A percentile compares a stretch with the other conserved stretches of the same genome.
These are phyloP conservation scores for Cyclotella baltica DNA, from an alignment of 108 stramenopile genomes.

Conservation along the genomic window DNA sequence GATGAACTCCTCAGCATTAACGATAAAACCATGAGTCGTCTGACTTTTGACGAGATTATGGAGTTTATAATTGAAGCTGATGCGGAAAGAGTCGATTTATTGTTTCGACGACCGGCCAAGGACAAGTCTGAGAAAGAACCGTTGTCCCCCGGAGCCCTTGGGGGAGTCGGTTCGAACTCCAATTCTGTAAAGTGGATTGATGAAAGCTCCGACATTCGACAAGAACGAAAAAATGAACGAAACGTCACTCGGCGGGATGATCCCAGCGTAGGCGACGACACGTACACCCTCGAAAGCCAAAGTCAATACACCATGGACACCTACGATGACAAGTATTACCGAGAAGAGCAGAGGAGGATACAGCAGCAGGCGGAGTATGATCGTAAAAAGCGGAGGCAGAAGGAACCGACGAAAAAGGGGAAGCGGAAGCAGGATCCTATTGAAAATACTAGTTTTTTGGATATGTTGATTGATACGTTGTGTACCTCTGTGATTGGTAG, in stretches of 20 bases:
- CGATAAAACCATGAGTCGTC: slow-evolving; percentile 84
- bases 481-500: slow-evolving; percentile 77
- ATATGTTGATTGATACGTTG: slow-evolving; percentile 86
- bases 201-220: slow-evolving; percentile 27
- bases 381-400: no score
- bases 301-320: slow-evolving; percentile 65
- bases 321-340: slow-evolving; percentile 39
- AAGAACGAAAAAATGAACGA: slow-evolving; percentile 10
- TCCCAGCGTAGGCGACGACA: slow-evolving; percentile 46
- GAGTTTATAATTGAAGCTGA: slow-evolving; percentile 92
- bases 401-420: no score
- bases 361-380: background rate
- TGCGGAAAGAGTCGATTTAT: slow-evolving; percentile 79
- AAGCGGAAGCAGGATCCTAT: slow-evolving; percentile 66
- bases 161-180: slow-evolving; percentile 27
- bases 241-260: slow-evolving; percentile 28
- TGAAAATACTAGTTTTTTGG: slow-evolving; percentile 81
- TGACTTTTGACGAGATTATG: slow-evolving; percentile 92
- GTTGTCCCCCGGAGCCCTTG: slow-evolving; percentile 18
- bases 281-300: slow-evolving; percentile 60
- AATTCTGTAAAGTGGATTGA: slow-evolving; percentile 81
- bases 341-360: slow-evolving; percentile 18
- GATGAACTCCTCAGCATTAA: slow-evolving; percentile 88
- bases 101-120: slow-evolving; percentile 83
- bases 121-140: slow-evolving; percentile 37